Conservation (phyloP, 345 rosid species). For the Syzygium oleosum region DNA sequence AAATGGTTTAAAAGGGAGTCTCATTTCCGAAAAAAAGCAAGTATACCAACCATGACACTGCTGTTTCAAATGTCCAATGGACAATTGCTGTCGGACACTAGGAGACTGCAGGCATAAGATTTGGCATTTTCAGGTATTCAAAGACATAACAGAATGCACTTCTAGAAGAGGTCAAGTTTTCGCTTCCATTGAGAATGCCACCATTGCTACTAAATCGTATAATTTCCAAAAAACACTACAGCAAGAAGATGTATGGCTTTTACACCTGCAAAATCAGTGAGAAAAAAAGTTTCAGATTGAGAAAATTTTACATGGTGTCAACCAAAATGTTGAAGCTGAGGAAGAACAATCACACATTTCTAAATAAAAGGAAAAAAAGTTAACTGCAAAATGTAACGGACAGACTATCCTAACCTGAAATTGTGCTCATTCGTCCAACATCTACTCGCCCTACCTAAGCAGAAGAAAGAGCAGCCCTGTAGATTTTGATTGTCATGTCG, state of each 20-base stretch:
- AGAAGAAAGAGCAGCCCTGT: constrained; percentile 84
- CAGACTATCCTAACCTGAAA: constrained; percentile 58
- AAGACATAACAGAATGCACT: constrained; percentile 97
- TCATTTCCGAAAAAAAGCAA: background rate
- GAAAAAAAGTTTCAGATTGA: background rate
- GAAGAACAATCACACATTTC: background rate
- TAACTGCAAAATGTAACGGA: background rate
- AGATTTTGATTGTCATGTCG: no score
- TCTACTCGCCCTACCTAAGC: constrained; percentile 95
- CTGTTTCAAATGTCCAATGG: constrained; percentile 87
- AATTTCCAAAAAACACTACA: constrained; percentile 90
- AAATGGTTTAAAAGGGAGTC: background rate
- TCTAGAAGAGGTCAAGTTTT: constrained; percentile 56
- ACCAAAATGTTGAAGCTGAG: no score
- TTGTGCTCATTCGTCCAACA: constrained; percentile 75
- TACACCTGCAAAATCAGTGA: constrained; percentile 50
- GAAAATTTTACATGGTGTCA: background rate
- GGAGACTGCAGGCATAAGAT: constrained; percentile 80
- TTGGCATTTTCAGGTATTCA: constrained; percentile 91
- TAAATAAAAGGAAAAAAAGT: background rate
- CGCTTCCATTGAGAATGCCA: constrained; percentile 83
- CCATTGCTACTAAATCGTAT: constrained; percentile 96
- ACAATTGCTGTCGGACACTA: constrained; percentile 90
- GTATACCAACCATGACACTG: constrained; percentile 79
- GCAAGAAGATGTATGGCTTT: constrained; percentile 99